Percentiles rank a stretch among this genome's conserved stretches.
Conservation (phyloP, 2,329 filamentous ascomycete species). For the Lecanicillium sp. region DNA sequence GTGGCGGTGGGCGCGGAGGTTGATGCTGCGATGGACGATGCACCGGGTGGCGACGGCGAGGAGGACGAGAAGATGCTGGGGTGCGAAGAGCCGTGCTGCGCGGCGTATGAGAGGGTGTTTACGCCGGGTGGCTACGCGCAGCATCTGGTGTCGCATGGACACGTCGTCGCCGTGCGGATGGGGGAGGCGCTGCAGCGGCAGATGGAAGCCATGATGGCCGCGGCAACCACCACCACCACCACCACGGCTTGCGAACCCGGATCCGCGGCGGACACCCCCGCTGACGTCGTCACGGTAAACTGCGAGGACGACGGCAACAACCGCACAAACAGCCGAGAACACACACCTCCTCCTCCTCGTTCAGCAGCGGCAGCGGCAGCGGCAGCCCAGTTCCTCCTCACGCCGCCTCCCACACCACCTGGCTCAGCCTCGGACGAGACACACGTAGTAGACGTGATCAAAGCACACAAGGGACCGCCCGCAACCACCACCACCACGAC, state of each 20-base stretch:
- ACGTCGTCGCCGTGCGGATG: background rate
- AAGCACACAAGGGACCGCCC: no score
- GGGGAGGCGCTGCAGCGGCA: background rate
- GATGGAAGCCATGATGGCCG: background rate
- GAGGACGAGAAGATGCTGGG: background rate
- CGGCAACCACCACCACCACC: no score
- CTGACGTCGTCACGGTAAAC: no score
- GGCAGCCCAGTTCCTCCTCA: background rate
- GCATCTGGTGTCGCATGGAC: background rate
- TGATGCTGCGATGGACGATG: background rate
- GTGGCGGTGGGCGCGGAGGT: background rate
- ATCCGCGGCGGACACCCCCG: no score
- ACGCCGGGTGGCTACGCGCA: background rate
- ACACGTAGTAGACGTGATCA: no score
- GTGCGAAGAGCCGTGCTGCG: conserved; percentile 3
- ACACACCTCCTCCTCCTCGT: background rate
- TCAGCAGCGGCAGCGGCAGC: no score
- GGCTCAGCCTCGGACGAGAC: no score
- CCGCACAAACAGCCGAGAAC: background rate
- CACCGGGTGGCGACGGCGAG: background rate
- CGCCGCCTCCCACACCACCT: background rate
- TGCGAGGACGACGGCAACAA: no score
- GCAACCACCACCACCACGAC: background rate
- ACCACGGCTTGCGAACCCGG: no score
- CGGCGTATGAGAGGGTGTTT: background rate